Evolutionary conservation across 164 flowering plant genomes (phyloP).

Genomic region (Brasenia schreberi): DNA sequence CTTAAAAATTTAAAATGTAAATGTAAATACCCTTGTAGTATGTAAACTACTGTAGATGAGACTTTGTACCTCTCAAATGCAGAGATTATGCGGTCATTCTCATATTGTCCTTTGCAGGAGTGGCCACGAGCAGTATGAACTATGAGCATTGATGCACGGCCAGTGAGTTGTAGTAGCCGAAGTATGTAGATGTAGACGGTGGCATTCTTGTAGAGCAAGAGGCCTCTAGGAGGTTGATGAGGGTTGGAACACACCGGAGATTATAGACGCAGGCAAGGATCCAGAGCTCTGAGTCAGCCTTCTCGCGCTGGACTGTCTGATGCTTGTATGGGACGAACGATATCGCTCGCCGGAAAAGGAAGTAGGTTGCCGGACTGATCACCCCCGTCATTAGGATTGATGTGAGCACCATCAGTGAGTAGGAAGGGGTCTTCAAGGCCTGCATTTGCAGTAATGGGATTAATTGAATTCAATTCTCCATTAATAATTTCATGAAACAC

Average conservation of each 20-base stretch:
- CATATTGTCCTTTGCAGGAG: constrained; percentile 8
- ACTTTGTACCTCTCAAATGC: constrained; percentile 15
- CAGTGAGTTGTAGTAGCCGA: constrained; percentile 18
- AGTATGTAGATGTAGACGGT: constrained; percentile 10
- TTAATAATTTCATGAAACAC: no score
- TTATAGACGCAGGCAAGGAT: constrained; percentile 16
- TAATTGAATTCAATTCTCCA: no score
- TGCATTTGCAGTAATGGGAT: neutral
- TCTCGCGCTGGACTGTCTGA: constrained; percentile 10
- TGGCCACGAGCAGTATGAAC: constrained; percentile 7
- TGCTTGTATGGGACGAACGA: constrained; percentile 11
- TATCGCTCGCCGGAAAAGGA: constrained; percentile 7
- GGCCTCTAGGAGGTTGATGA: constrained; percentile 18
- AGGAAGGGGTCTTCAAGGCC: constrained; percentile 10
- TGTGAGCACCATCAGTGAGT: constrained; percentile 11
- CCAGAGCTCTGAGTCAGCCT: constrained; percentile 11
- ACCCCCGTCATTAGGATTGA: constrained; percentile 11
- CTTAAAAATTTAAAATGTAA: no score
- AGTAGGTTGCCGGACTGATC: constrained; percentile 5
- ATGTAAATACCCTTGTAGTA: no score
- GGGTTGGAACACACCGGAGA: constrained; percentile 14
- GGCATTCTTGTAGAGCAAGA: constrained; percentile 11
- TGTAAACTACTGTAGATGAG: no score
- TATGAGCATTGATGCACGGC: constrained; percentile 18
- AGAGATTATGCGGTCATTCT: constrained; percentile 12